Conservation (phyloP, 345 rosid species). For the Cardiospermum halicacabum region DNA sequence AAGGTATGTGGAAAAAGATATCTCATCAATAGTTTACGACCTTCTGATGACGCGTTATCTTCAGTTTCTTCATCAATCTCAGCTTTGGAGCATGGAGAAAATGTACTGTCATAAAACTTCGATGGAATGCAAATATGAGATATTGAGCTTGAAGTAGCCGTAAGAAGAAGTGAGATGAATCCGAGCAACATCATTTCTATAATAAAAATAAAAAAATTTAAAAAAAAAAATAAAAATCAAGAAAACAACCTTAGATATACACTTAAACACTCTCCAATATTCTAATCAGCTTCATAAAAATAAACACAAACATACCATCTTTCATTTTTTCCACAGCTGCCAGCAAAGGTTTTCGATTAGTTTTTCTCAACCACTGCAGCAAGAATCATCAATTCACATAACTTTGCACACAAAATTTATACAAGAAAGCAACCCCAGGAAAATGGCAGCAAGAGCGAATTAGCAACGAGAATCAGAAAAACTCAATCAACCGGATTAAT, state of each 20-base stretch:
- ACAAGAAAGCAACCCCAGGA: neutral
- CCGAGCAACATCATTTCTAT: conserved; percentile 99
- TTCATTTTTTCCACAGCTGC: conserved; percentile 95
- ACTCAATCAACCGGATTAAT: neutral
- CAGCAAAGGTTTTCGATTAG: conserved; percentile 71
- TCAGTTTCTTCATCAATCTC: conserved; percentile 52
- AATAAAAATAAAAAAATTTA: too few relatives aligned
- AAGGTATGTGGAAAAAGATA: conserved; percentile 27
- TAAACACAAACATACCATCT: conserved; percentile 52
- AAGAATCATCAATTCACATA: conserved; percentile 8
- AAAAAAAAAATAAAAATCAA: conserved; percentile 17
- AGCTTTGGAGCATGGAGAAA: conserved; percentile 71
- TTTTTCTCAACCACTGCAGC: conserved; percentile 74
- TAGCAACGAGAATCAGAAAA: neutral
- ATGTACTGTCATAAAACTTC: conserved; percentile 63
- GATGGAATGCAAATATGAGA: conserved; percentile 85
- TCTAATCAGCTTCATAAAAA: neutral
- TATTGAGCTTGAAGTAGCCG: conserved; percentile 78
- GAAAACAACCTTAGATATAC: neutral
- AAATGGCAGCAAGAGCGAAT: too few relatives aligned
- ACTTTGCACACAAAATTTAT: neutral
- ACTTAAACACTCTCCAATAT: neutral
- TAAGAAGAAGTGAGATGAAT: conserved; percentile 87
- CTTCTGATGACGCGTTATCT: conserved; percentile 38
- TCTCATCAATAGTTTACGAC: conserved; percentile 44